Conservation (phyloP, 768 basidiomycete species). For the Lactarius psammicola region DNA sequence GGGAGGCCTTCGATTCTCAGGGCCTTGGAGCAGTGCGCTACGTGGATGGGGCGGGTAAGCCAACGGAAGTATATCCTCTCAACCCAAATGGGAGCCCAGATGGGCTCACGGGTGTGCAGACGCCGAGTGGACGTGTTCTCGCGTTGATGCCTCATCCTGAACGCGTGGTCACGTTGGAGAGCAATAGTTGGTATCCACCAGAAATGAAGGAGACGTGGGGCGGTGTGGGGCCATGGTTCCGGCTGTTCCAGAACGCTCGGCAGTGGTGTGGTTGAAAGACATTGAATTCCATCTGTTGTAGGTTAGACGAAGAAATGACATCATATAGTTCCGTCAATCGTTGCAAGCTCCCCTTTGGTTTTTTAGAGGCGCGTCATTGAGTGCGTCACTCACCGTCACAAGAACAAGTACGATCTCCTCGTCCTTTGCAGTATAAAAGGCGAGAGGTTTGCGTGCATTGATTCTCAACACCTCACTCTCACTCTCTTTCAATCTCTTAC, state of each 20-base stretch:
- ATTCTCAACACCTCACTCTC: background rate
- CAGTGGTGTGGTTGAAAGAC: conserved; percentile 48
- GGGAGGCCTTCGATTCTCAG: conserved; percentile 39
- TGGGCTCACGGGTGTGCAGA: conserved; percentile 88
- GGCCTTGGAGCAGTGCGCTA: conserved; percentile 79
- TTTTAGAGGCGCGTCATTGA: conserved; percentile 13
- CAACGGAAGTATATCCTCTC: conserved; percentile 73
- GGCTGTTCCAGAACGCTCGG: conserved; percentile 88
- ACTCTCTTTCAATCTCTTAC: background rate
- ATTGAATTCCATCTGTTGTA: background rate
- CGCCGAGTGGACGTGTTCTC: conserved; percentile 83
- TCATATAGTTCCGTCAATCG: conserved; percentile 3
- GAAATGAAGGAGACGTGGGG: conserved; percentile 58
- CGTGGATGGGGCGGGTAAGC: conserved; percentile 63
- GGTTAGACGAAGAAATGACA: conserved; percentile 10
- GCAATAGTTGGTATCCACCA: conserved; percentile 89
- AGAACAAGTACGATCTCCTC: background rate
- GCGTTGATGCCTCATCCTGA: conserved; percentile 99
- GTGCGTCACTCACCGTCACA: conserved; percentile 12
- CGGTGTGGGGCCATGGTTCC: conserved; percentile 91
- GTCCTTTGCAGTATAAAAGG: conserved; percentile 5
- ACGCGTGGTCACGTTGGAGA: conserved; percentile 72
- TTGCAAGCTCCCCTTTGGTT: conserved; percentile 1
- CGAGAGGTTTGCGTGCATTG: too few relatives aligned
- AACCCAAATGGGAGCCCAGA: conserved; percentile 85